Base-by-base conservation (phyloP, 176 grass and related monocot genomes). In the Triticum urartu region DNA sequence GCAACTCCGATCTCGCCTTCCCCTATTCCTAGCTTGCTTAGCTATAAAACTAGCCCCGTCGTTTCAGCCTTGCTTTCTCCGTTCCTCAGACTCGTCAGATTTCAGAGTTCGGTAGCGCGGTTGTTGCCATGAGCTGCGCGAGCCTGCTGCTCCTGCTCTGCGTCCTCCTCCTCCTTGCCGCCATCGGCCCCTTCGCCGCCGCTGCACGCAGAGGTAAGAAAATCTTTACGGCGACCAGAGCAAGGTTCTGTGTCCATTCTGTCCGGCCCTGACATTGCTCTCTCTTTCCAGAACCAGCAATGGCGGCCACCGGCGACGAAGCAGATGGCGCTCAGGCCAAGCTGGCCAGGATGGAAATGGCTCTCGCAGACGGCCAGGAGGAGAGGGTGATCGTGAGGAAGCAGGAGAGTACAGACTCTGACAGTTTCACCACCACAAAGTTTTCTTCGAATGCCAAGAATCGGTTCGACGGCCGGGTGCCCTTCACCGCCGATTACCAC, bases 401-500 rank as follows among this genome's bases (percentile, higher is more conserved):
- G 28, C 10, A 60, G 21, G 73, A 65, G 76, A 86, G 5, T 56
- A 78, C 8, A 1, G 17, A 9, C 30, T 85, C 26, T 69, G 40
- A 40, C 40, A 32, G 67, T 40, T 92, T 90, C 60, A 90, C 38
- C 33, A 84, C 47, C 8, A 95, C 71, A 33, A 76, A 60, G 28
- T 22, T 70, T 22, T 81, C 72, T 4, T 36, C 35, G 2, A 50
- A 25, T 4, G 83, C 17, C 83, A 84, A 56, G 32, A 54, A 32
- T 13, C 75, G n/a, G n/a, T 92, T 95, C 36, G 66, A 80, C 42
- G 89, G 81, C 76, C 25, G 78, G 40, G 33, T 89, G 60, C 80
- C 91, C 61, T 92, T 98, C 86, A 87, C 89, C 18, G 89, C 95
- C 18, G 95, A 98, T 74, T 98, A 98, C 88, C n/a, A 34, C 74